Evolutionary conservation across 2,329 filamentous ascomycete species (phyloP).

Genomic region (Penicillium thymicola): DNA sequence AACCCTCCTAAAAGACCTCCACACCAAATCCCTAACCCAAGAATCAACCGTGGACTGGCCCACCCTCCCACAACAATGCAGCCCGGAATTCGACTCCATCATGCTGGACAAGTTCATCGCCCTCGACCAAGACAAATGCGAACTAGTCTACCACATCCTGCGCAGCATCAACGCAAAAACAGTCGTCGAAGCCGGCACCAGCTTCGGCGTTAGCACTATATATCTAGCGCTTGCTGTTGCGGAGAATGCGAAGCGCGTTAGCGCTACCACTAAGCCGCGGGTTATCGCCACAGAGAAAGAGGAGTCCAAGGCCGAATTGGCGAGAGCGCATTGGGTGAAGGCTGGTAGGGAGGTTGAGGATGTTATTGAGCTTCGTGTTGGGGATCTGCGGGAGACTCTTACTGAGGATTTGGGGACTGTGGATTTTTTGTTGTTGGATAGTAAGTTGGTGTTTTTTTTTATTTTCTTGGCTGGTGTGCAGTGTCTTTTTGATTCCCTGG

Average conservation of each 20-base stretch:
- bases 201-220: slow-evolving; percentile 61
- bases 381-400: slow-evolving; percentile 58
- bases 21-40: slow-evolving; percentile 32
- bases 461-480: not conserved
- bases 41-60: slow-evolving; percentile 24
- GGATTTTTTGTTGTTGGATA: slow-evolving; percentile 60
- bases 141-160: slow-evolving; percentile 55
- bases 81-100: slow-evolving; percentile 33
- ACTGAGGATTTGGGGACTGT: slow-evolving; percentile 48
- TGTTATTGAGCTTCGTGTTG: slow-evolving; percentile 56
- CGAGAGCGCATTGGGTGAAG: slow-evolving; percentile 53
- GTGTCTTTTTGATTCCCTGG: not conserved
- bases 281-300: slow-evolving; percentile 64
- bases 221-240: slow-evolving; percentile 59
- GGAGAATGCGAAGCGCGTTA: slow-evolving; percentile 40
- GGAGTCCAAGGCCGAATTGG: slow-evolving; percentile 49
- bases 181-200: slow-evolving; percentile 60
- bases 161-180: slow-evolving; percentile 49
- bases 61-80: slow-evolving; percentile 21
- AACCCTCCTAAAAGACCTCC: slow-evolving; percentile 31
- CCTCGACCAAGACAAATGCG: slow-evolving; percentile 57
- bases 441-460: slow-evolving; percentile 44
- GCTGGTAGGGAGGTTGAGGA: slow-evolving; percentile 49
- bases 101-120: slow-evolving; percentile 59
- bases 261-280: slow-evolving; percentile 19